Evolutionary conservation across 331 rosid species (phyloP).

Genomic region (Malus hybrid): DNA sequence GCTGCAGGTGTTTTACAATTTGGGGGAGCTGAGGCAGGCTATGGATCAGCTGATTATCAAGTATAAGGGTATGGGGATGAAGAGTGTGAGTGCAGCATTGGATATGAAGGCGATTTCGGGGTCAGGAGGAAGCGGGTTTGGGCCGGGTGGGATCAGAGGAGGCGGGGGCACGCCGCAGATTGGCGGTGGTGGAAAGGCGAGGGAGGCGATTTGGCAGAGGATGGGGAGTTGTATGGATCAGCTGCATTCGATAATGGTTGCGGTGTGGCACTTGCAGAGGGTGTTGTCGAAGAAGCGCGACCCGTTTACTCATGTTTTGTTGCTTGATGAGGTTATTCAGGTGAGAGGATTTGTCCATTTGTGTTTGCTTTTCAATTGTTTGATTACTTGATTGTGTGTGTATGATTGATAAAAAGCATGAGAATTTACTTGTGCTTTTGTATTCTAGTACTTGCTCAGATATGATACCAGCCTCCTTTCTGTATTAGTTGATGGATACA

Average conservation of each 20-base stretch:
- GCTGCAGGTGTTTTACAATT: slow-evolving; percentile 85
- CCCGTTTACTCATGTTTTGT: slow-evolving; percentile 81
- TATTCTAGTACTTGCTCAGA: background rate
- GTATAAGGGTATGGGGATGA: slow-evolving; percentile 72
- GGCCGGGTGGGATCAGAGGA: slow-evolving; percentile 93
- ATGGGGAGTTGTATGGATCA: slow-evolving; percentile 85
- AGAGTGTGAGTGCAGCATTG: slow-evolving; percentile 62
- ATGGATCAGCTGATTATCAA: slow-evolving; percentile 65
- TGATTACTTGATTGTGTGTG: background rate
- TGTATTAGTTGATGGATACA: background rate
- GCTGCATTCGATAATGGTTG: slow-evolving; percentile 73
- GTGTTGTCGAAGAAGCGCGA: slow-evolving; percentile 92
- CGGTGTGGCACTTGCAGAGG: slow-evolving; percentile 94
- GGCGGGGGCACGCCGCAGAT: slow-evolving; percentile 91
- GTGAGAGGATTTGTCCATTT: slow-evolving; percentile 25
- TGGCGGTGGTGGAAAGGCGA: slow-evolving; percentile 89
- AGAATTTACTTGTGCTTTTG: background rate
- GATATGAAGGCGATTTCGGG: slow-evolving; percentile 93
- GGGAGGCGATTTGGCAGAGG: slow-evolving; percentile 88
- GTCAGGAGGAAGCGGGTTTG: slow-evolving; percentile 53
- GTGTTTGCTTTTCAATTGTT: background rate
- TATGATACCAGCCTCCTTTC: background rate
- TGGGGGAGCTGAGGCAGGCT: slow-evolving; percentile 72
- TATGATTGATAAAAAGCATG: background rate
- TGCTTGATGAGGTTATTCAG: slow-evolving; percentile 92